A percentile compares a stretch with the other conserved stretches of the same genome.
phyloP scores from a whole-genome alignment of 106 monocot species.

The Dendrobium chrysotoxum region DNA sequence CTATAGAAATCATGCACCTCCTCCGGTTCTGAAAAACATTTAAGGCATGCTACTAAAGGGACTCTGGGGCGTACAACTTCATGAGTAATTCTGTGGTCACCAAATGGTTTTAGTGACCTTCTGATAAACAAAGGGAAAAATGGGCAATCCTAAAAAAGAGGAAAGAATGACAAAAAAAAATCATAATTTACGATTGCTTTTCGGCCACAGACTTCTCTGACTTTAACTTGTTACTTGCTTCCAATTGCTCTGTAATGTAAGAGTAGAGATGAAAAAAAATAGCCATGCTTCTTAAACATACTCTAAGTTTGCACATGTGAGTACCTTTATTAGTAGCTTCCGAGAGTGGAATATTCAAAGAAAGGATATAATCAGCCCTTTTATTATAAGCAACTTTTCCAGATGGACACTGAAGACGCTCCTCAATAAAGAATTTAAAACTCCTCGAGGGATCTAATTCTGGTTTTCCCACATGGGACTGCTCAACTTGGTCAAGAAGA shows the following conservation, averaged over 20 bases:
- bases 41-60: constrained; percentile 79
- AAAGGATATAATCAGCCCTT: constrained; percentile 83
- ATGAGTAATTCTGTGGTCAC: constrained; percentile 34
- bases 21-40: constrained; percentile 80
- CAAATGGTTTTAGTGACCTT: not conserved
- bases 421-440: constrained; percentile 89
- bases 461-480: constrained; percentile 46
- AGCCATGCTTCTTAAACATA: constrained; percentile 8
- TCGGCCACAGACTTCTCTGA: constrained; percentile 37
- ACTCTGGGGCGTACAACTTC: constrained; percentile 95
- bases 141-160: not conserved
- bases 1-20: constrained; percentile 89
- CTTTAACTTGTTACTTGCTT: constrained; percentile 63
- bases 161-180: not conserved
- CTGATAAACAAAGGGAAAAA: not conserved
- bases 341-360: constrained; percentile 78
- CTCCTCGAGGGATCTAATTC: constrained; percentile 67
- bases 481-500: constrained; percentile 86
- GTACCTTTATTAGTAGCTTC: constrained; percentile 80
- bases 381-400: constrained; percentile 95
- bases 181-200: constrained; percentile 50
- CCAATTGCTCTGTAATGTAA: constrained; percentile 63
- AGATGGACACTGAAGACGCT: constrained; percentile 82
- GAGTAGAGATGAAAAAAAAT: not conserved
- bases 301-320: not conserved